Evolutionary conservation across 306 rosid species (phyloP).

Genomic region (Medicago truncatula): MtrunA17r5.0-ANR NC_053049.1:49547501-49548000

Average conservation of each 20-base stretch:
- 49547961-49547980: no score
- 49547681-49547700: conserved; percentile 70
- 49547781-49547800: conserved; percentile 56
- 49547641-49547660: conserved; percentile 30
- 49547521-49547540: conserved; percentile 10
- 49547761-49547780: conserved; percentile 58
- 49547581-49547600: background rate
- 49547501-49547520: background rate
- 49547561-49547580: background rate
- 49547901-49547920: conserved; percentile 26
- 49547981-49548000: no score
- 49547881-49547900: conserved; percentile 24
- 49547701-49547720: conserved; percentile 91
- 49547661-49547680: conserved; percentile 8
- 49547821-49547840: conserved; percentile 28
- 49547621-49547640: conserved; percentile 2
- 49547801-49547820: conserved; percentile 40
- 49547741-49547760: conserved; percentile 96
- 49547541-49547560: background rate
- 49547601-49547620: conserved; percentile 33
- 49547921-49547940: conserved; percentile 13
- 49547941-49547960: background rate
- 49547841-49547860: conserved; percentile 26
- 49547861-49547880: conserved; percentile 32
- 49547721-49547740: conserved; percentile 86